A percentile compares a stretch with the other conserved stretches of the same genome.
These are phyloP conservation scores for Pleurostoma richardsiae DNA, from an alignment of 2,329 filamentous ascomycete genomes.

Conservation along the genomic window DNA sequence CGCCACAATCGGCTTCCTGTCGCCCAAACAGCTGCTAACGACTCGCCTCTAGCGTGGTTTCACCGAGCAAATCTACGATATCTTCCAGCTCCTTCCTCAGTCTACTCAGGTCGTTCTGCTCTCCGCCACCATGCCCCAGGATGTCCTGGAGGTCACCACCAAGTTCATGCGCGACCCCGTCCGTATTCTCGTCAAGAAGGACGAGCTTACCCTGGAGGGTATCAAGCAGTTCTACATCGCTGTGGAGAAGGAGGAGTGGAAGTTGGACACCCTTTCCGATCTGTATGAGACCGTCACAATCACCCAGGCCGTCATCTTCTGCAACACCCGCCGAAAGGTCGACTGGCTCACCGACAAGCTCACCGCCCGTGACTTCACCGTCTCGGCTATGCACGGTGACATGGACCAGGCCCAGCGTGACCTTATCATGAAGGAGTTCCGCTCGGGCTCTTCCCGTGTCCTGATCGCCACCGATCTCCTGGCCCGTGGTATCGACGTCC, in stretches of 20 bases:
- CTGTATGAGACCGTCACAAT: slow-evolving; percentile 98
- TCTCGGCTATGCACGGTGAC: slow-evolving; percentile 97
- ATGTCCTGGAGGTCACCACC: slow-evolving; percentile 97
- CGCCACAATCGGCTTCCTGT: not conserved
- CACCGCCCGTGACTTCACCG: slow-evolving; percentile 97
- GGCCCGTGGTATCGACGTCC: slow-evolving; percentile 97
- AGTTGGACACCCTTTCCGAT: slow-evolving; percentile 97
- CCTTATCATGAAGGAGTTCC: slow-evolving; percentile 98
- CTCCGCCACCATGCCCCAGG: slow-evolving; percentile 92
- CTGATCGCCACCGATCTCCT: slow-evolving; percentile 97
- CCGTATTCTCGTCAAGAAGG: slow-evolving; percentile 95
- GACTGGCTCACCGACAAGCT: slow-evolving; percentile 99
- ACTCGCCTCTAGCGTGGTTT: slow-evolving; percentile 76
- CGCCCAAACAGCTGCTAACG: too few species aligned
- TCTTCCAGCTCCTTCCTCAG: slow-evolving; percentile 93
- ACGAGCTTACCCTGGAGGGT: slow-evolving; percentile 94
- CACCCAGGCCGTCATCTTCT: slow-evolving; percentile 98
- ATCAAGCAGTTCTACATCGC: slow-evolving; percentile 99
- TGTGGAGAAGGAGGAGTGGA: slow-evolving; percentile 99
- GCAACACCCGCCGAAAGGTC: slow-evolving; percentile 97
- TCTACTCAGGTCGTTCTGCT: slow-evolving; percentile 98
- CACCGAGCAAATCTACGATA: slow-evolving; percentile 97
- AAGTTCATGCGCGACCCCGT: slow-evolving; percentile 99
- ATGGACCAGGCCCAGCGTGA: slow-evolving; percentile 99
- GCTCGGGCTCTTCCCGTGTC: slow-evolving; percentile 92